phyloP scores from a whole-genome alignment of 169 alveolate genomes.

The Cryptosporidium andersoni region DNA sequence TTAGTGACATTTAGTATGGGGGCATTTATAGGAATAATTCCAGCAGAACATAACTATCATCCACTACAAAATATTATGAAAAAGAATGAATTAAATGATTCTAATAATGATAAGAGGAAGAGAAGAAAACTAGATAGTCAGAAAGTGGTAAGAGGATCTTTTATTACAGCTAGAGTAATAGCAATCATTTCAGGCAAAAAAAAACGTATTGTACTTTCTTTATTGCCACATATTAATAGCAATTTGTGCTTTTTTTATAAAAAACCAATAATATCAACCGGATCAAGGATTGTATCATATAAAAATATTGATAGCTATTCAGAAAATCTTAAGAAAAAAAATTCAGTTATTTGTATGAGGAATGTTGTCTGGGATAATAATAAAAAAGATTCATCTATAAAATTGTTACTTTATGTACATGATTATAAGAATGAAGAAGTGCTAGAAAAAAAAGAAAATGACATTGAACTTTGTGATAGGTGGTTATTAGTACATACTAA shows the following conservation, averaged over 20 bases:
- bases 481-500: slow-evolving; percentile 43
- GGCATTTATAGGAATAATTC: slow-evolving; percentile 56
- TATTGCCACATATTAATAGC: slow-evolving; percentile 15
- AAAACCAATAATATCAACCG: not conserved
- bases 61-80: slow-evolving; percentile 5
- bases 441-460: not conserved
- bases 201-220: slow-evolving; percentile 27
- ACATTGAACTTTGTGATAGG: not conserved
- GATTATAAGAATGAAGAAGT: no score
- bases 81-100: not conserved
- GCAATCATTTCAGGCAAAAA: slow-evolving; percentile 37
- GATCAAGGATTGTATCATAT: not conserved
- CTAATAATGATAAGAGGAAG: not conserved
- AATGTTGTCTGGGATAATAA: not conserved
- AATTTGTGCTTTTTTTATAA: not conserved
- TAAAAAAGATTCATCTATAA: not conserved
- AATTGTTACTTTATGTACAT: no score
- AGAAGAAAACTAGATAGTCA: not conserved
- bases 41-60: slow-evolving; percentile 50
- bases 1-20: slow-evolving; percentile 66
- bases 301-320: not conserved
- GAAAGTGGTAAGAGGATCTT: not conserved
- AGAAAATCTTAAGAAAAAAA: not conserved
- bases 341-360: not conserved
- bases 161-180: slow-evolving; percentile 29